Evolutionary conservation across 1,284 basidiomycete genomes (phyloP), one percentile per base, ranked within the genome.

Genomic region (Melampsora americana): DNA sequence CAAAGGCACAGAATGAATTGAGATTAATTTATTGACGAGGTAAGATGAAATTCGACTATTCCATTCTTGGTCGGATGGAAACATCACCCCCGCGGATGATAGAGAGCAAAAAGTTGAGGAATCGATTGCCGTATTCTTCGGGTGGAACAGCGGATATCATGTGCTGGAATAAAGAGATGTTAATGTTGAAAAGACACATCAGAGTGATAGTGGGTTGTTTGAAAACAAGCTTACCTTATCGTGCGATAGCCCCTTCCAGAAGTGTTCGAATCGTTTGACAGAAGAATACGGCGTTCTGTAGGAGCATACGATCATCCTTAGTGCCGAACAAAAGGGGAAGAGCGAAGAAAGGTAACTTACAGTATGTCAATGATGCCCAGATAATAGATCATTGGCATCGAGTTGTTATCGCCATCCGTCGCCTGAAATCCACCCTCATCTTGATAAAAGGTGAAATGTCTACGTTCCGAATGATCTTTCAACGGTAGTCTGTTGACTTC

Each of bases 361-460:
- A 83, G 80, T 2, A 82, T 79, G 64, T 83, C 82, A 69, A 83
- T 83, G 59, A 83, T 80, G 44, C 83, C 84, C 23, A 85, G 78
- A 83, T 99, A 99, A 84, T 98, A 99, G 78, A 99, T 92, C 68
- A 88, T 88, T 79, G 90, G 89, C 83, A 90, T 84, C 3, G 87
- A 84, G 42, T 87, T 85, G 82, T 98, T 95, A 28, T 83, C 83
- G 80, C 95, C 93, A 82, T 95, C 89, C 18, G 95, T 96, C 32
- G 93, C 92, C 35, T 90, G 88, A 77, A 96, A 83, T 0, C 96
- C 95, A 30, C 95, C 95, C 81, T 99, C 96, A 82, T 99, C 94
- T 81, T 95, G 92, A 82, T 97, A 98, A 84, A 98, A 99, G 48
- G 96, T 83, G 82, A 95, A 94, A 78, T 93, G 88, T 65, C 89